These are phyloP conservation scores for Podaxis mareebaensis DNA, from an alignment of 768 basidiomycete species.

Conservation along the genomic window DNA sequence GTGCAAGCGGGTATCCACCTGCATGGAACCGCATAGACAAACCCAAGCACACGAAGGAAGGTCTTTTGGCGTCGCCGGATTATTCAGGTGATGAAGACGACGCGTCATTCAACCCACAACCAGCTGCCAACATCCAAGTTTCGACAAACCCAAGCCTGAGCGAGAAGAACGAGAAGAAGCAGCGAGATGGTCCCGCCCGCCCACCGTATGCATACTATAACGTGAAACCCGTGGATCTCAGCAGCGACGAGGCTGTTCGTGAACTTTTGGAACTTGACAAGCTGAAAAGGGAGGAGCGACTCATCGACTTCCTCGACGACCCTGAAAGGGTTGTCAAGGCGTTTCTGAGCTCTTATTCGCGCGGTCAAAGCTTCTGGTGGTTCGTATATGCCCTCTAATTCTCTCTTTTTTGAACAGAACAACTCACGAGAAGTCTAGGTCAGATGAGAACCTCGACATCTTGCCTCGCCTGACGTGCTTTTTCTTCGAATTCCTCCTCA, in stretches of 20 bases:
- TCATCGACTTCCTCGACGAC: conserved; percentile 53
- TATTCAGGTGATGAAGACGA: conserved; percentile 2
- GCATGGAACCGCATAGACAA: conserved; percentile 14
- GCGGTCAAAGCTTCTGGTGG: conserved; percentile 64
- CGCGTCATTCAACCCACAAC: not conserved
- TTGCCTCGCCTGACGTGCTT: conserved; percentile 35
- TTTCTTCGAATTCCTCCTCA: conserved; percentile 37
- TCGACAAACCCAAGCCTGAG: not conserved
- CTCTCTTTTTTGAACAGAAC: too few species aligned
- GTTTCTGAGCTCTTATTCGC: conserved; percentile 66
- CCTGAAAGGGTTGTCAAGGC: conserved; percentile 52
- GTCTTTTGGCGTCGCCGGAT: not conserved
- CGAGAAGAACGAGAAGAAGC: not conserved
- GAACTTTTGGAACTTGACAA: conserved; percentile 32
- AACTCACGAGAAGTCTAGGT: conserved; percentile 21
- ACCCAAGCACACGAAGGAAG: not conserved
- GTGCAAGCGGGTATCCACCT: conserved; percentile 5
- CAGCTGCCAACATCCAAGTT: not conserved
- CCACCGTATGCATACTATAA: conserved; percentile 12
- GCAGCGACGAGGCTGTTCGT: conserved; percentile 33
- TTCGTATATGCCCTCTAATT: not conserved
- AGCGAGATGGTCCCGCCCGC: not conserved
- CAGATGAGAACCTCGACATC: conserved; percentile 31
- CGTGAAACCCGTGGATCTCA: not conserved
- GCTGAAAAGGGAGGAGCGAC: conserved; percentile 39